A percentile compares a stretch with the other conserved stretches of the same genome.
Conservation (phyloP, 2,329 filamentous ascomycete species). For the Colletotrichum sp. region DNA sequence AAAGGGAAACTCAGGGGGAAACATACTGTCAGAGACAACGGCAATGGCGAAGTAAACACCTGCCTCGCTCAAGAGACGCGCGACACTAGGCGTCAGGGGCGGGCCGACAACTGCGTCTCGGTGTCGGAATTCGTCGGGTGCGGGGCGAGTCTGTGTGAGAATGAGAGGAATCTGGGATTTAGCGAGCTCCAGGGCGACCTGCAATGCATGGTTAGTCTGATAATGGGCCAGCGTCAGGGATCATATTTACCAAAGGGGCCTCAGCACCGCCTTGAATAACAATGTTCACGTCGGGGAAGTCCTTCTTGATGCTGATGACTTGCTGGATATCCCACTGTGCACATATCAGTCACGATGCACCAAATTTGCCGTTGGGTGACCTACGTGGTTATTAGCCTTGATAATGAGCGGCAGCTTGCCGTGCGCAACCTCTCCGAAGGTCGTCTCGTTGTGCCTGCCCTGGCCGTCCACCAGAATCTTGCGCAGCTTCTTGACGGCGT, state of each 20-base stretch:
- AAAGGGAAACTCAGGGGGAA: background rate
- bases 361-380: background rate
- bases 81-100: conserved; percentile 43
- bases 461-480: conserved; percentile 37
- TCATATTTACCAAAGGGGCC: conserved; percentile 37
- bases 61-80: conserved; percentile 42
- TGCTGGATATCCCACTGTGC: conserved; percentile 44
- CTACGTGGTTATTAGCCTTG: conserved; percentile 29
- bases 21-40: conserved; percentile 27
- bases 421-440: conserved; percentile 41
- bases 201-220: background rate
- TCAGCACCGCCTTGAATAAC: conserved; percentile 44
- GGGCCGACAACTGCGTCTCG: conserved; percentile 43
- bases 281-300: conserved; percentile 34
- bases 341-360: background rate
- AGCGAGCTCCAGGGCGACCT: conserved; percentile 44
- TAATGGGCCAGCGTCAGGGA: background rate
- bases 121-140: conserved; percentile 38
- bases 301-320: conserved; percentile 40
- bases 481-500: conserved; percentile 36
- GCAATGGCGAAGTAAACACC: conserved; percentile 42
- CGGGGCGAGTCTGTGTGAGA: conserved; percentile 40
- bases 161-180: conserved; percentile 46
- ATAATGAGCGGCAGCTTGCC: conserved; percentile 44
- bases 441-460: conserved; percentile 34